Evolutionary conservation across 2,329 filamentous ascomycete species (phyloP).

Genomic region (Podosphaera xanthii): DNA sequence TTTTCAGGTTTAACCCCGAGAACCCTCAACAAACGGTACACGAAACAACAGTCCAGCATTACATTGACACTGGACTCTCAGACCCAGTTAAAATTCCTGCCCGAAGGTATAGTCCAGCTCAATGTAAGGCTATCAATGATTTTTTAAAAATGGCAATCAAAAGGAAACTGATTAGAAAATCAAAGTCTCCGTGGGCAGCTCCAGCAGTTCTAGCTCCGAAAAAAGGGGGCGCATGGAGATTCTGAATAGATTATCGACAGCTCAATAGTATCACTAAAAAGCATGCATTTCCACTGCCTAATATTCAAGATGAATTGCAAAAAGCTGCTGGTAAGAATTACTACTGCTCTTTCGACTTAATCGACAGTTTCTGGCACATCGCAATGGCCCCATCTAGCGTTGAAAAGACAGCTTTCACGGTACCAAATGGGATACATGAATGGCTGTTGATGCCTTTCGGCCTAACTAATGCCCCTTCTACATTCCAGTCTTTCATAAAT

Average conservation of each 20-base stretch:
- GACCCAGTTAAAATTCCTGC: background rate
- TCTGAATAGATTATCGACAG: background rate
- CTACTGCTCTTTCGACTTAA: background rate
- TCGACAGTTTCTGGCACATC: background rate
- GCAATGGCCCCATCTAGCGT: background rate
- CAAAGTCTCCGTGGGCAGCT: background rate
- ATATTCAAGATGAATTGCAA: background rate
- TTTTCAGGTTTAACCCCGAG: background rate
- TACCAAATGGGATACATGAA: background rate
- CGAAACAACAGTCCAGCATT: background rate
- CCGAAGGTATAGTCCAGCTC: background rate
- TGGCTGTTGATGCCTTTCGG: background rate
- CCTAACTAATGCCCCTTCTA: background rate
- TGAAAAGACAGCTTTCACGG: background rate
- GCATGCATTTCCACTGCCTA: background rate
- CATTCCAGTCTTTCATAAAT: background rate
- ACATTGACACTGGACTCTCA: background rate
- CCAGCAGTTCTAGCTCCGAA: background rate
- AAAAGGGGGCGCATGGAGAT: background rate
- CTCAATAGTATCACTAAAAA: background rate
- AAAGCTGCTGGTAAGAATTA: background rate
- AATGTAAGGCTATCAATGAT: background rate
- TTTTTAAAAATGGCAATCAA: background rate
- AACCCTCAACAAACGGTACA: background rate
- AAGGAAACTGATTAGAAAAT: background rate